Evolutionary conservation across 441 rosid species (phyloP).

Genomic region (Biscutella laevigata): DNA sequence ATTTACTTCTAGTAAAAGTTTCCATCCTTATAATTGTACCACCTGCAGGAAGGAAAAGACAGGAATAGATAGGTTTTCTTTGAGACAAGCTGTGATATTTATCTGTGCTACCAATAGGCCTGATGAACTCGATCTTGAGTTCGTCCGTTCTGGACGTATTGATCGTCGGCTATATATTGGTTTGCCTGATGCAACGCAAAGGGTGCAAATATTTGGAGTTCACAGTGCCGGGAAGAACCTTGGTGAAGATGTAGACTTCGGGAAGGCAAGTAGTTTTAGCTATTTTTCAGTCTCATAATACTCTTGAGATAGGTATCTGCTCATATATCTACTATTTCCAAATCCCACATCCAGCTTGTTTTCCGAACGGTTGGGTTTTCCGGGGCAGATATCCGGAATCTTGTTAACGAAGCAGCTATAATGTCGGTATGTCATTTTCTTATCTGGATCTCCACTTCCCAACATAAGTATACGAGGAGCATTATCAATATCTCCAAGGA

Average conservation of each 20-base stretch:
- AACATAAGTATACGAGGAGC: slow-evolving; percentile 10
- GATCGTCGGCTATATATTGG: slow-evolving; percentile 95
- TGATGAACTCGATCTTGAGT: slow-evolving; percentile 88
- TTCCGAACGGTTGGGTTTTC: slow-evolving; percentile 93
- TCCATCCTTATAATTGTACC: slow-evolving; percentile 7
- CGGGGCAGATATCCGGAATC: slow-evolving; percentile 95
- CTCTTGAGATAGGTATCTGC: slow-evolving; percentile 1
- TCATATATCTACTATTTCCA: slow-evolving; percentile 11
- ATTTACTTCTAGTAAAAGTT: too few species aligned
- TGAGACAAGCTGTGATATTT: slow-evolving; percentile 95
- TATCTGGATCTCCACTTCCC: slow-evolving; percentile 5
- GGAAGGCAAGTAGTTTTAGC: slow-evolving; percentile 41
- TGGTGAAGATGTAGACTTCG: slow-evolving; percentile 79
- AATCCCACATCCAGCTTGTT: slow-evolving; percentile 59
- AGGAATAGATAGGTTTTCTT: slow-evolving; percentile 88
- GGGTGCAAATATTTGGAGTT: slow-evolving; percentile 84
- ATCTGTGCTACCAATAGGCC: slow-evolving; percentile 98
- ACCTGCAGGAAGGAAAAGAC: slow-evolving; percentile 71
- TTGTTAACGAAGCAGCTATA: slow-evolving; percentile 93
- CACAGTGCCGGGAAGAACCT: slow-evolving; percentile 81
- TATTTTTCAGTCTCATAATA: not conserved
- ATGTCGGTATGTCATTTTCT: slow-evolving; percentile 71
- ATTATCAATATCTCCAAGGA: slow-evolving; percentile 5
- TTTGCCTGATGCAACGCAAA: slow-evolving; percentile 85
- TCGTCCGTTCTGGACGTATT: slow-evolving; percentile 85